Evolutionary conservation across 768 basidiomycete species (phyloP), one percentile per base, ranked within the genome.

Genomic region (Gloeopeniophorella convolvens): DNA sequence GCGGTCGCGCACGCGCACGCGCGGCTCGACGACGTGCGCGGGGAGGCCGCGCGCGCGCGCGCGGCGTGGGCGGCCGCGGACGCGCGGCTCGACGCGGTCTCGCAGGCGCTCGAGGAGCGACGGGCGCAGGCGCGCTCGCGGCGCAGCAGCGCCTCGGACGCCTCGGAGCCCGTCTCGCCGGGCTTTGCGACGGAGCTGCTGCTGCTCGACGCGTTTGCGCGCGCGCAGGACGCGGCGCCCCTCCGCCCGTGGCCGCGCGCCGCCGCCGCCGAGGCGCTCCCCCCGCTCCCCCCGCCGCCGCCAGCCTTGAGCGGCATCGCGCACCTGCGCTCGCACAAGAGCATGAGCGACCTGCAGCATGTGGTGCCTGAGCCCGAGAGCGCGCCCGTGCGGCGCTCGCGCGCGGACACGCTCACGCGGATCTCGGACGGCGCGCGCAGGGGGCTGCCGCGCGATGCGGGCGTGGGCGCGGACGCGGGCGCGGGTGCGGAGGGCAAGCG

Each of bases 1-100:
- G 67, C 83, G 28, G 63, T 82, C 42, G 59, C 68, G 1, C 71
- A 78, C 40, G 78, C 80, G 64, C 78, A 75, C 32, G 66, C 70
- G 3, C 76, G 78, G 41, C 65, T 79, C 5, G 70, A 77, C 8
- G 80, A 82, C 37, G 72, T 71, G 0, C 61, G 66, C 32, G 71
- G 70, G 48, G 78, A 80, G 42, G 63, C 85, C 4, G 65, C 71
- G 28, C 70, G 69, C 30, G 68, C 78, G 35, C 73, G 76, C 42
- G 68, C 63, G 39, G 70, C 65, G 36, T 68, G 75, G 42, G 70
- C 72, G n/a, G 64, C 69, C 32, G 69, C 76, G 28, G 68, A 74
- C 44, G 60, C 61, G 8, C 62, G 78, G 26, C 66, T 78, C 48
- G 73, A 74, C 24, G 63, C 63, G 0, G 71, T 78, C 27, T 68